These are phyloP conservation scores for Phytophthora meadii DNA, from an alignment of 352 stramenopile species.

Conservation along the genomic window DNA sequence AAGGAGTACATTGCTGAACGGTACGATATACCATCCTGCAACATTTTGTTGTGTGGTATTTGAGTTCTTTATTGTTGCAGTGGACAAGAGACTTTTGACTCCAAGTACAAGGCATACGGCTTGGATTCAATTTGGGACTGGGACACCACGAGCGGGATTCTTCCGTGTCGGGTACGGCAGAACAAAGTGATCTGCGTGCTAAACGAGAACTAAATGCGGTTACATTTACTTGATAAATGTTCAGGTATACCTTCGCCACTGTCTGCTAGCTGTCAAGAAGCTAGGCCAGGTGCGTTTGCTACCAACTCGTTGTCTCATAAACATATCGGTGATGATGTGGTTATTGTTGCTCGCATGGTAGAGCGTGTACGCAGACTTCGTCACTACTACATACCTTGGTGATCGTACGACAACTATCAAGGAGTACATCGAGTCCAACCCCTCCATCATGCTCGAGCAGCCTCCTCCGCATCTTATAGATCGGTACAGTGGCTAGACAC, in stretches of 20 bases:
- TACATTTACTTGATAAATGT: not conserved
- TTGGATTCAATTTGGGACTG: slow-evolving; percentile 94
- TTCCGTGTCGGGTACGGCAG: slow-evolving; percentile 79
- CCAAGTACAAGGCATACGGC: slow-evolving; percentile 86
- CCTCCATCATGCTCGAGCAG: slow-evolving; percentile 82
- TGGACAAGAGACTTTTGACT: slow-evolving; percentile 81
- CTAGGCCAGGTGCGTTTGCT: slow-evolving; percentile 52
- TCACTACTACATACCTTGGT: slow-evolving; percentile 91
- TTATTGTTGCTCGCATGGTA: not conserved
- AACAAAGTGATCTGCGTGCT: not conserved
- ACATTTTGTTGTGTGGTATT: not conserved
- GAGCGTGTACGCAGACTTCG: slow-evolving; percentile 81
- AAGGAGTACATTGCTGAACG: slow-evolving; percentile 78
- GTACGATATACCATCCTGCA: slow-evolving; percentile 16
- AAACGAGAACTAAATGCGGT: no score
- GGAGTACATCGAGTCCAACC: slow-evolving; percentile 83
- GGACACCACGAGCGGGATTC: slow-evolving; percentile 78
- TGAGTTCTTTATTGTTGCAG: slow-evolving; percentile 37
- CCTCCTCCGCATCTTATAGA: slow-evolving; percentile 76
- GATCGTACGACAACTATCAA: slow-evolving; percentile 89
- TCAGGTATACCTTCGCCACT: slow-evolving; percentile 93
- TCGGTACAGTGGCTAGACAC: slow-evolving; percentile 76
- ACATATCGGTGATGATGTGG: not conserved
- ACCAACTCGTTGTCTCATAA: not conserved
- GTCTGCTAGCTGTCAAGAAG: slow-evolving; percentile 88